These are phyloP conservation scores for Metschnikowia anglica DNA, from an alignment of 805 yeast species.

Conservation along the genomic window DNA sequence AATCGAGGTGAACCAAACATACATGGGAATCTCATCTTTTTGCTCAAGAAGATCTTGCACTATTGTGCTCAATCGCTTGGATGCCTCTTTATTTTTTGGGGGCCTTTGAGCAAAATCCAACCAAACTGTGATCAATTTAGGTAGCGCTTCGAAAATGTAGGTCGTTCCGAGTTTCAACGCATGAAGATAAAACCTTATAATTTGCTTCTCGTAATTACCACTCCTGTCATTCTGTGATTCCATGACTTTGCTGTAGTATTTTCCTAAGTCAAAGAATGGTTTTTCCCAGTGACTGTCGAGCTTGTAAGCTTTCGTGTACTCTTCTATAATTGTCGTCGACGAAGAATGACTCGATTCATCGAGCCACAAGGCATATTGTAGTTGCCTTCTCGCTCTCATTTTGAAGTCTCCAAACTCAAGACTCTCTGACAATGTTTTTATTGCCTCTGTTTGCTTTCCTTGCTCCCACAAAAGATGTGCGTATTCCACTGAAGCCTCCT, in stretches of 20 bases:
- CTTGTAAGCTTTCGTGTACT: constrained; percentile 59
- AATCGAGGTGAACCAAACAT: constrained; percentile 76
- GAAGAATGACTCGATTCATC: constrained; percentile 83
- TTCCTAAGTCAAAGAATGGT: constrained; percentile 77
- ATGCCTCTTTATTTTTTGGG: constrained; percentile 29
- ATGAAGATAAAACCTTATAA: constrained; percentile 55
- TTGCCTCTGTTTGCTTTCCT: constrained; percentile 84
- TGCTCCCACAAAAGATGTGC: constrained; percentile 85
- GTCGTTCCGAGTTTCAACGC: constrained; percentile 62
- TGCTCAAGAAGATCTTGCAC: constrained; percentile 48
- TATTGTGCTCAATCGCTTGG: constrained; percentile 43
- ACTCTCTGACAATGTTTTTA: constrained; percentile 56
- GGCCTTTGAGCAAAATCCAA: constrained; percentile 60
- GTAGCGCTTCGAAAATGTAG: constrained; percentile 78
- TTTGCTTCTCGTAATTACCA: constrained; percentile 55
- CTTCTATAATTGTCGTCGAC: constrained; percentile 66
- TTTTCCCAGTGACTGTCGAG: constrained; percentile 66
- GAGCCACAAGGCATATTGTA: constrained; percentile 85
- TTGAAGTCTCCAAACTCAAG: constrained; percentile 21
- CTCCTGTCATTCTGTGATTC: constrained; percentile 56
- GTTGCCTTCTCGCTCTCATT: constrained; percentile 48
- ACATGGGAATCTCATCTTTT: constrained; percentile 45
- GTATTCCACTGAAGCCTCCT: constrained; percentile 66
- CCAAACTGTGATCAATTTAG: constrained; percentile 91
- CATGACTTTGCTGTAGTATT: constrained; percentile 71